Base-by-base conservation (phyloP, 2,329 filamentous ascomycete genomes). In the Allantophomopsis lycopodina region DNA sequence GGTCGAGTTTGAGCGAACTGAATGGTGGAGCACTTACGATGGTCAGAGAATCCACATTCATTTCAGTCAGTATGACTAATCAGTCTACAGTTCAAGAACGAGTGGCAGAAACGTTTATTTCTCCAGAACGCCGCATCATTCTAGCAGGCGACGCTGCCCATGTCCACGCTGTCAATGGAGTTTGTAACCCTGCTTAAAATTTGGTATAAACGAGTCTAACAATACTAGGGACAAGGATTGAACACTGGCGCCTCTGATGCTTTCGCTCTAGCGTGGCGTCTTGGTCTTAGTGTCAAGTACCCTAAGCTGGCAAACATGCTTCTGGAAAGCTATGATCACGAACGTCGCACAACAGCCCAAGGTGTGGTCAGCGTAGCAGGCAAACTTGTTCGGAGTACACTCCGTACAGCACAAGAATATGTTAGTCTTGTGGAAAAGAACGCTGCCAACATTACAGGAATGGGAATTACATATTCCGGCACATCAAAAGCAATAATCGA, bases 1-100 rank as follows among this genome's bases (percentile, higher is more conserved):
- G 4, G 53, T 67, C 3, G 59, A 64, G 0, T 69, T 68, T 32
- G 53, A 49, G 2, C 56, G 55, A 38, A 63, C 62, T 0, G 65
- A 68, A 36, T 69, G 65, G 65, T 69, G 66, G 47, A 68, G 64
- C 44, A 66, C 63, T 4, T 69, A 68, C 36, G 61, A 65, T 23
- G 61, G 64, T 63, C 50, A 42, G 58, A 42, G n/a, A 18, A 12
- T 38, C 32, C 12, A n/a, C 13, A 31, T 28, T 6, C 23, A 21
- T 33, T 14, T 32, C 17, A 18, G 10, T 17, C 15, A 12, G 11
- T 18, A 3, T 8, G 23, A 28, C 23, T 28, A 28, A 28, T 28
- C 6, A 32, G 2, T 14, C 10, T 33, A 15, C 17, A 44, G 39
- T 44, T 7, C 39, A 44, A 35, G 39, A 44, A 39, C 32, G 42